Evolutionary conservation across 1,284 basidiomycete genomes (phyloP).

Genomic region (Mrakiaceae sp.): DNA sequence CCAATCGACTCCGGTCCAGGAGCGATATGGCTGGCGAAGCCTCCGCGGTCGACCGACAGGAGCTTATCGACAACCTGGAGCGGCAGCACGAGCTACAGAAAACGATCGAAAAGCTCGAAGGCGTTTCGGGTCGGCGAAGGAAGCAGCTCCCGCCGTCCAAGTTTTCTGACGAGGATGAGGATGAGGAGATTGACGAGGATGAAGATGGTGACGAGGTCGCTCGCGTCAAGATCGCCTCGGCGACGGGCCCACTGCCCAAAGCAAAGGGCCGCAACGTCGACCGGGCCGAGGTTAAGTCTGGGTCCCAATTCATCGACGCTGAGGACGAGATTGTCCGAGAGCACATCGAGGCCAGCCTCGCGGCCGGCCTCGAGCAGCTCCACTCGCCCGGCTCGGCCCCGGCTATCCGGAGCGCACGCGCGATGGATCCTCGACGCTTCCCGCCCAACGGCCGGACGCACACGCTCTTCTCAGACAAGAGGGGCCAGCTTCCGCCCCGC

Average conservation of each 20-base stretch:
- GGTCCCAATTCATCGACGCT: conserved; percentile 81
- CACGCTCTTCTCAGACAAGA: conserved; percentile 8
- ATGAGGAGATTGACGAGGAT: conserved; percentile 38
- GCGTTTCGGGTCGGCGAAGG: conserved; percentile 32
- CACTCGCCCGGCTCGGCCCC: conserved; percentile 12
- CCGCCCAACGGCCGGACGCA: background rate
- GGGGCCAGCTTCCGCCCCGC: conserved; percentile 25
- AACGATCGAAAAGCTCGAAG: conserved; percentile 77
- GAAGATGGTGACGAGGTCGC: conserved; percentile 42
- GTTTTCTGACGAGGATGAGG: conserved; percentile 13
- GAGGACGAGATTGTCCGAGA: conserved; percentile 74
- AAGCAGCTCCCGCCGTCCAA: too few species aligned
- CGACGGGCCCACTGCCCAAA: conserved; percentile 11
- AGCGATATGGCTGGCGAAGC: conserved; percentile 19
- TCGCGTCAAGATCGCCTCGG: background rate
- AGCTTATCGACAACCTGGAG: conserved; percentile 67
- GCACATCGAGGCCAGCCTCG: conserved; percentile 70
- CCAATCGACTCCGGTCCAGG: background rate
- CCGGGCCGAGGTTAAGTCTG: conserved; percentile 34
- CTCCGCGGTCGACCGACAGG: conserved; percentile 57
- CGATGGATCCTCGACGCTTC: background rate
- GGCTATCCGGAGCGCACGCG: conserved; percentile 20
- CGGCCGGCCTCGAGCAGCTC: conserved; percentile 48
- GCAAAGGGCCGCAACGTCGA: conserved; percentile 6
- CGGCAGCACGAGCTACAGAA: conserved; percentile 72